Conservation (phyloP, 1,139 yeast species). For the Yarrowia galli region DNA sequence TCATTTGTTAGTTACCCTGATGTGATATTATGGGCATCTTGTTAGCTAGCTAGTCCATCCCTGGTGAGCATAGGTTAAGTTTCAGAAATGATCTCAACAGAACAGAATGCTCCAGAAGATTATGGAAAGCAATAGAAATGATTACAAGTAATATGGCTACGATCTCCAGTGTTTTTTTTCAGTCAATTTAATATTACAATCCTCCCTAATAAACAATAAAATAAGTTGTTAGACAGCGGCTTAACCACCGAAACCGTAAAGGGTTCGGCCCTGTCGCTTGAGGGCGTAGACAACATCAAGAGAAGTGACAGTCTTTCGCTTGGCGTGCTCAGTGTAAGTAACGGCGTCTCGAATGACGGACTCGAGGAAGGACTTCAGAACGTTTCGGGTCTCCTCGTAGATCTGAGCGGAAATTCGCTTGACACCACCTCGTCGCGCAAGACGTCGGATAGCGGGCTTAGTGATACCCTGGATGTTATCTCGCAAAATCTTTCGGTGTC, state of each 20-base stretch:
- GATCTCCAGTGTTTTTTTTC: too few relatives aligned
- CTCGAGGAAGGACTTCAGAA: slow-evolving; percentile 93
- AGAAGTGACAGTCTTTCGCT: slow-evolving; percentile 99
- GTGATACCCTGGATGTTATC: slow-evolving; percentile 99
- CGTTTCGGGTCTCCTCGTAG: slow-evolving; percentile 98
- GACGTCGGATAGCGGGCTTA: slow-evolving; percentile 99
- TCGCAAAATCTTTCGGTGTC: slow-evolving; percentile 99
- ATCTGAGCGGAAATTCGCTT: slow-evolving; percentile 99
- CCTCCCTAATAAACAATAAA: slow-evolving; percentile 36
- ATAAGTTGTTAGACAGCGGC: slow-evolving; percentile 39
- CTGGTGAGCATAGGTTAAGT: too few relatives aligned
- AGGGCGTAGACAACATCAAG: slow-evolving; percentile 98
- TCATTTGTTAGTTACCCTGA: too few relatives aligned
- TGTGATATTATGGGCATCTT: too few relatives aligned
- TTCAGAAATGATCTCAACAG: too few relatives aligned
- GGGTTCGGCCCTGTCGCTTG: slow-evolving; percentile 99
- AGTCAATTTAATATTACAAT: slow-evolving; percentile 31
- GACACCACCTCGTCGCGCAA: slow-evolving; percentile 99
- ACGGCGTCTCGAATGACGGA: slow-evolving; percentile 98
- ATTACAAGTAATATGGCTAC: neutral
- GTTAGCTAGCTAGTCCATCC: too few relatives aligned
- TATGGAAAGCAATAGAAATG: too few relatives aligned
- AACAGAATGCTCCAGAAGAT: neutral
- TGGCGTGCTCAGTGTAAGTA: slow-evolving; percentile 99
- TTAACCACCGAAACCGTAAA: slow-evolving; percentile 99